These are phyloP conservation scores for Aspergillus cristatus DNA, from an alignment of 495 filamentous ascomycete species.

Conservation along the genomic window DNA sequence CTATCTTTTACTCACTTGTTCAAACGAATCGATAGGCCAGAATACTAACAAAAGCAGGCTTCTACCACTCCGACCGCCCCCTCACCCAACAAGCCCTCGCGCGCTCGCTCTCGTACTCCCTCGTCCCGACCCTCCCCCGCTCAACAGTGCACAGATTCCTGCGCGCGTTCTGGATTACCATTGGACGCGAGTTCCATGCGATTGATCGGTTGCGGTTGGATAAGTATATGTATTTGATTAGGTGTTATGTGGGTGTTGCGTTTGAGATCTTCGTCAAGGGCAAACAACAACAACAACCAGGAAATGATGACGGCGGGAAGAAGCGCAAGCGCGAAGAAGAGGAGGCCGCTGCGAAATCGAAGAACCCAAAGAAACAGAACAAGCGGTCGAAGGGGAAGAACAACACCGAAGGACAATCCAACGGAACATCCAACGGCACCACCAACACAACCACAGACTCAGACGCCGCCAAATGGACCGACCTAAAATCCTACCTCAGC, in stretches of 20 bases:
- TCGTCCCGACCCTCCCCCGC: constrained; percentile 55
- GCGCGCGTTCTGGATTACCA: constrained; percentile 82
- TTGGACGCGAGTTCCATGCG: constrained; percentile 68
- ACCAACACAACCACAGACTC: constrained; percentile 7
- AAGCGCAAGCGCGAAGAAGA: constrained; percentile 39
- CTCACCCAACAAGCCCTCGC: constrained; percentile 78
- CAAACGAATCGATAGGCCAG: neutral
- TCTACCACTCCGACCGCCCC: constrained; percentile 91
- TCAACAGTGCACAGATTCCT: constrained; percentile 46
- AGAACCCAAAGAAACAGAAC: constrained; percentile 26
- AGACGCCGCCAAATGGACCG: constrained; percentile 25
- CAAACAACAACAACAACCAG: constrained; percentile 5
- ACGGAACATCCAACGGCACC: too few relatives aligned
- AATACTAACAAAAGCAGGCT: constrained; percentile 30
- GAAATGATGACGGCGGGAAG: constrained; percentile 10
- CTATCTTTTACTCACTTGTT: constrained; percentile 1
- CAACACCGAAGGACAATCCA: constrained; percentile 4
- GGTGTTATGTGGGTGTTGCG: constrained; percentile 60
- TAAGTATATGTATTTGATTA: constrained; percentile 83
- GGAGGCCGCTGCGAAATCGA: constrained; percentile 12
- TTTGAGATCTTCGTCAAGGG: constrained; percentile 43
- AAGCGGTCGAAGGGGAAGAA: constrained; percentile 26
- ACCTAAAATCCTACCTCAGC: constrained; percentile 31
- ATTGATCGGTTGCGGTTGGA: constrained; percentile 86
- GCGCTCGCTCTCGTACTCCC: constrained; percentile 65